Base-by-base conservation (phyloP, 2,329 filamentous ascomycete species). In the Phialophora tarda region DNA sequence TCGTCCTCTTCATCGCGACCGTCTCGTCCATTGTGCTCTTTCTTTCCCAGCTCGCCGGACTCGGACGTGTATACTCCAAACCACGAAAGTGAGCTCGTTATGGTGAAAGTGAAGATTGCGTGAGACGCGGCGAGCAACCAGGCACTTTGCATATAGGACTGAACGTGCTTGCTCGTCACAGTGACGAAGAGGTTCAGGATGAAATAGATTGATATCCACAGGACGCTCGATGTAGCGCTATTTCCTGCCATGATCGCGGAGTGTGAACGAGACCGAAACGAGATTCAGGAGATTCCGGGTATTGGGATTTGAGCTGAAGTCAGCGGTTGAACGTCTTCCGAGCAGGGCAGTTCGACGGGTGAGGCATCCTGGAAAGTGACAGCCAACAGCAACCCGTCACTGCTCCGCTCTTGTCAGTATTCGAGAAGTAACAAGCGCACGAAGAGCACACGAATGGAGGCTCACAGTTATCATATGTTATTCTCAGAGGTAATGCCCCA, bases 101-200 rank as follows among this genome's bases (percentile, higher is more conserved):
- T 28, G 23, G 60, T 11, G 26, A 65, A 64, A 12, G 67, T 64
- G n/a, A 56, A 30, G 32, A 62, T 32, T 7, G 64, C 67, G 48
- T 69, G 67, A 24, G 54, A 61, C 7, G 61, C 60, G 12, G 67
- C 66, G 28, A 69, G 58, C 1, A 69, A 57, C 53, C 66, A 69
- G 21, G 67, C 64, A 26, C 60, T 60, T 17, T 48, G 32, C 5
- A 51, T 62, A 14, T 32, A 32, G 3, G 60, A 58, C n/a, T 67
- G 41, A 23, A 68, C 34, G 10, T 56, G 51, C 53, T 62, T 66
- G 51, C 62, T 69, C 8, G 57, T 66, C 28, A 69, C 5, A 12
- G 67, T 69, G n/a, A 69, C 64, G 26, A 67, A 26, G 24, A 69
- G 60, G 48, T 69, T 69, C 26, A 69, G 64, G 12, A 59, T 4